phyloP scores from a whole-genome alignment of 176 grass and related monocot genomes.

The Carex parvula region DNA sequence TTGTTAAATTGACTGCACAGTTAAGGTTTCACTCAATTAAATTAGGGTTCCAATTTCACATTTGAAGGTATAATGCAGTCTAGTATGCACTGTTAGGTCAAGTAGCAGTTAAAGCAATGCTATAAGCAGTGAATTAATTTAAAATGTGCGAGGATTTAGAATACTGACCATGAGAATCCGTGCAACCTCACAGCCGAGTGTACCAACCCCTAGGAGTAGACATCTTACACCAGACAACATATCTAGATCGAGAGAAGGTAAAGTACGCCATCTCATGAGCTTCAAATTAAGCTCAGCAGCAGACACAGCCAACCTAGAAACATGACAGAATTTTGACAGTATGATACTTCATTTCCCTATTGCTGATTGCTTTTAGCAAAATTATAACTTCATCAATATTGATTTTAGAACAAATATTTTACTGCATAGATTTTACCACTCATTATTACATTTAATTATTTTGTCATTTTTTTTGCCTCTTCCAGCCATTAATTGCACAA shows the following conservation, averaged over 20 bases:
- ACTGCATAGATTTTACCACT: not conserved
- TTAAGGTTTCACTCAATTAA: not conserved
- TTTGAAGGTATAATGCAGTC: not conserved
- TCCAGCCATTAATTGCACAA: not conserved
- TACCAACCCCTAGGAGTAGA: slow-evolving; percentile 77
- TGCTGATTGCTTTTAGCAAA: not conserved
- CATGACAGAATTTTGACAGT: slow-evolving; percentile 16
- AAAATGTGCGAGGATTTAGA: not conserved
- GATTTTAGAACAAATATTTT: not conserved
- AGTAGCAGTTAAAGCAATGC: not conserved
- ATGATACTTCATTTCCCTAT: not conserved
- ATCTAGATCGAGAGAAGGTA: slow-evolving; percentile 66
- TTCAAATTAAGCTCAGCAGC: slow-evolving; percentile 89
- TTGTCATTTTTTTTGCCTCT: not conserved
- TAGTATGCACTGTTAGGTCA: not conserved
- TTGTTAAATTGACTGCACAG: not conserved
- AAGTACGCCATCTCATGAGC: slow-evolving; percentile 95
- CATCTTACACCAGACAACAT: slow-evolving; percentile 46
- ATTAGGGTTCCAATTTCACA: not conserved
- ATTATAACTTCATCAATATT: not conserved
- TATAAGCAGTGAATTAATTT: not conserved
- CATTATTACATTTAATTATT: not conserved
- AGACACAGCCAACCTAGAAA: slow-evolving; percentile 51
- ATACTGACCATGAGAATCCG: slow-evolving; percentile 76
- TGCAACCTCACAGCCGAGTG: slow-evolving; percentile 92